Evolutionary conservation across 305 asterid species (phyloP).

Genomic region (Andrographis paniculata): DNA sequence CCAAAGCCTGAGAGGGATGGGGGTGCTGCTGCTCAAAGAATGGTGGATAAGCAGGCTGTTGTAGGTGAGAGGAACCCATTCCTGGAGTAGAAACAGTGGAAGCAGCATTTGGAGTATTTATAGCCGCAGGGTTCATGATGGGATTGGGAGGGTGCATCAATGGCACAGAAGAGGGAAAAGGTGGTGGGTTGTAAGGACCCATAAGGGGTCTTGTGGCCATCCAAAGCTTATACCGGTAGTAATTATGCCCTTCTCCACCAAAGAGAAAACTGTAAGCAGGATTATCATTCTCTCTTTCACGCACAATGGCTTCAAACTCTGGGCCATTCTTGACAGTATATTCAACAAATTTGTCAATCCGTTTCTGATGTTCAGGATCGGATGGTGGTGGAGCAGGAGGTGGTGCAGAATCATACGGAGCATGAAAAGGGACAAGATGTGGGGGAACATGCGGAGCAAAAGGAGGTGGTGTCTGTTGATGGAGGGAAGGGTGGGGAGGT

Average conservation of each 20-base stretch:
- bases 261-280: slow-evolving; percentile 83
- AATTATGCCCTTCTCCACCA: slow-evolving; percentile 91
- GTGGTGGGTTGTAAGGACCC: slow-evolving; percentile 60
- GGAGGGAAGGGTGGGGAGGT: slow-evolving; percentile 68
- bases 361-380: slow-evolving; percentile 84
- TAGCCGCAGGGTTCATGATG: slow-evolving; percentile 58
- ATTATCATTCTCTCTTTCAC: slow-evolving; percentile 91
- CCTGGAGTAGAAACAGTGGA: slow-evolving; percentile 24
- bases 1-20: slow-evolving; percentile 51
- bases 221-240: slow-evolving; percentile 84
- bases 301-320: slow-evolving; percentile 89
- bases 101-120: slow-evolving; percentile 49
- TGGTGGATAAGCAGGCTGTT: slow-evolving; percentile 66
- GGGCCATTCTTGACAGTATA: slow-evolving; percentile 94
- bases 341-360: slow-evolving; percentile 83
- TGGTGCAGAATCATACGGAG: slow-evolving; percentile 64
- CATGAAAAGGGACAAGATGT: slow-evolving; percentile 56
- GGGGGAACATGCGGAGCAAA: slow-evolving; percentile 79
- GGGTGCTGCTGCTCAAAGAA: slow-evolving; percentile 68
- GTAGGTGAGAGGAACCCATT: slow-evolving; percentile 49
- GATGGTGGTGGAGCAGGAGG: slow-evolving; percentile 85
- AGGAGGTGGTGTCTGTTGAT: slow-evolving; percentile 63
- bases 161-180: slow-evolving; percentile 65
- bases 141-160: slow-evolving; percentile 79
- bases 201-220: slow-evolving; percentile 51